Evolutionary conservation across 495 filamentous ascomycete species (phyloP).

Genomic region (Penicillium crystallinum): DNA sequence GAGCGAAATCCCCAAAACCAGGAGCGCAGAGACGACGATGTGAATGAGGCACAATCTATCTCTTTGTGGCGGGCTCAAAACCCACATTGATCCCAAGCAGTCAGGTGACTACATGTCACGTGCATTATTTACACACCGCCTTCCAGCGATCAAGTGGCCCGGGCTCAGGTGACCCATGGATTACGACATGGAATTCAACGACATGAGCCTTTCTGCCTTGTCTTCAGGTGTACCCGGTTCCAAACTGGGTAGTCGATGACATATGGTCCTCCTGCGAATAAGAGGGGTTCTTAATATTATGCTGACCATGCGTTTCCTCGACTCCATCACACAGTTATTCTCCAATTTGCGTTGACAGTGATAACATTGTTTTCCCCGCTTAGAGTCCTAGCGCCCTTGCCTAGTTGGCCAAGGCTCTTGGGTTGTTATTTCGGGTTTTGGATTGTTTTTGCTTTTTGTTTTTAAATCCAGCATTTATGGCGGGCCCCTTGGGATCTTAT

Average conservation of each 20-base stretch:
- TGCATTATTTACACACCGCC: slow-evolving; percentile 25
- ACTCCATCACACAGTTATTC: neutral
- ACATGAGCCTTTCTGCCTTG: neutral
- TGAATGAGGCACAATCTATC: slow-evolving; percentile 33
- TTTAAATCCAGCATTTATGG: neutral
- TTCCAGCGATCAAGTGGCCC: neutral
- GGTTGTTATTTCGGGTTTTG: neutral
- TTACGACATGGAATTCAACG: neutral
- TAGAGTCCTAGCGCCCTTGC: slow-evolving; percentile 20
- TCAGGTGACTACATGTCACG: slow-evolving; percentile 19
- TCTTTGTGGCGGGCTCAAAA: slow-evolving; percentile 47
- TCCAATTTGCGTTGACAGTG: neutral
- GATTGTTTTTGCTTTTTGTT: neutral
- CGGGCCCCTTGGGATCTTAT: neutral
- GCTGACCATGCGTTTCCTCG: neutral
- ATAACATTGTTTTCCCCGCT: slow-evolving; percentile 4
- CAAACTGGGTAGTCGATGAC: neutral
- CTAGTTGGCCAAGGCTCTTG: slow-evolving; percentile 3
- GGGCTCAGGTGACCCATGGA: no score
- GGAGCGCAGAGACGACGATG: slow-evolving; percentile 9
- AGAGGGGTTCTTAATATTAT: neutral
- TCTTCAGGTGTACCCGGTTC: neutral
- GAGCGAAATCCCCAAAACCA: slow-evolving; percentile 7
- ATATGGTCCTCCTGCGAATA: neutral
- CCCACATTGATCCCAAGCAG: slow-evolving; percentile 28